Base-by-base conservation (phyloP, 2,329 filamentous ascomycete genomes). In the Fusarium metavorans region DNA sequence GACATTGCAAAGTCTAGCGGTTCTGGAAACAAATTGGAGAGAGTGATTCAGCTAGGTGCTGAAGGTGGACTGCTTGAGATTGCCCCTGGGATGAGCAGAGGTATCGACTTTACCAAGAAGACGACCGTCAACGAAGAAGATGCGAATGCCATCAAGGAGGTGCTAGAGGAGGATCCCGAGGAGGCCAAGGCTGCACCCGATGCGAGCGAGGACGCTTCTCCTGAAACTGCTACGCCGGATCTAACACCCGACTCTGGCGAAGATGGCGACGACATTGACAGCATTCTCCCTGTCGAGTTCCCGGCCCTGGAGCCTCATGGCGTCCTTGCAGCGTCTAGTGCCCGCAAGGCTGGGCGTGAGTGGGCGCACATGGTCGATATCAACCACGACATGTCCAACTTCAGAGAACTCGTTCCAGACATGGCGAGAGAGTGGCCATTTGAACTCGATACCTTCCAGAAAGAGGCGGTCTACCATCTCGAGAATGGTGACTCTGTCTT, bases 361-460 rank as follows among this genome's bases (percentile, higher is more conserved):
- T 99, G 97, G 96, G 97, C 97, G 61, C 97, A 99, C 84, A 97
- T 99, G 92, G 96, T 99, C 2, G 96, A 99, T 81, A 93, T 98
- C 77, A 95, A 96, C 79, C 91, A 95, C 69, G 94, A 96, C 62
- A 97, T 98, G 78, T 88, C 94, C n/a, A 98, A 98, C 80, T 98
- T 99, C 83, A 88, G 89, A 68, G 96, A 98, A 71, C 87, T 99
- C 41, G 95, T 99, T 9, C 97, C 97, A 0, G 94, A 98, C 70
- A 98, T 98, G 95, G 97, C 97, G 2, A 90, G 93, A 74, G 93
- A 97, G 73, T 99, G 95, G 94, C 95, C 96, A 0, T 99, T 99
- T 76, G 97, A 99, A 82, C 90, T 98, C 39, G 97, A 99, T 79
- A 98, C 94, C 0, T 99, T 99, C 84, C 97, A 99, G 81, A 99